Evolutionary conservation across 2,329 filamentous ascomycete genomes (phyloP).

Genomic region (Magnaporthiopsis incrustans): DNA sequence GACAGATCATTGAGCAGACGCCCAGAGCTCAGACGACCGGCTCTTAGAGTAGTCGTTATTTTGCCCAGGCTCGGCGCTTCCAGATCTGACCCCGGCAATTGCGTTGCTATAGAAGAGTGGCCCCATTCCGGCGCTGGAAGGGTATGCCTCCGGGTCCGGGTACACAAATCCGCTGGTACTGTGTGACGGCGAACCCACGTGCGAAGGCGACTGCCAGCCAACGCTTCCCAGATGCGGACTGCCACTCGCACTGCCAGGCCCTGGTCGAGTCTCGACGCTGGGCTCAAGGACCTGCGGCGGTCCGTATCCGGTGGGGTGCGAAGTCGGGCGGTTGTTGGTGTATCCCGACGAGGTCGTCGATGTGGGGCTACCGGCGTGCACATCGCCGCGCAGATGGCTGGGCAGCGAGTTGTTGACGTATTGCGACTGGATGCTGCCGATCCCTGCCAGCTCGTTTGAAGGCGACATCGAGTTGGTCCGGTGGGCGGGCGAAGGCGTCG

Average conservation of each 20-base stretch:
- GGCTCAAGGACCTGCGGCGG: slow-evolving; percentile 81
- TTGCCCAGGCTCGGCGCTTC: slow-evolving; percentile 60
- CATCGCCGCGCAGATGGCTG: slow-evolving; percentile 70
- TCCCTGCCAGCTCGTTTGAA: slow-evolving; percentile 61
- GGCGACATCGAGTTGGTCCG: slow-evolving; percentile 75
- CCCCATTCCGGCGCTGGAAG: slow-evolving; percentile 48
- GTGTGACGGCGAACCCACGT: slow-evolving; percentile 65
- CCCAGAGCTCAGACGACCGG: slow-evolving; percentile 46
- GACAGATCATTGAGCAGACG: slow-evolving; percentile 32
- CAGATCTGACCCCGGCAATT: slow-evolving; percentile 57
- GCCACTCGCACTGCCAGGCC: slow-evolving; percentile 60
- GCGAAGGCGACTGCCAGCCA: slow-evolving; percentile 81
- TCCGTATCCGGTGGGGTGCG: slow-evolving; percentile 76
- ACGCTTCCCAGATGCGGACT: slow-evolving; percentile 79
- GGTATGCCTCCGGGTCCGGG: slow-evolving; percentile 70
- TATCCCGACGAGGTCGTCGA: slow-evolving; percentile 58
- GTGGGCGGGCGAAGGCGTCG: slow-evolving; percentile 78
- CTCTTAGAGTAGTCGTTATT: slow-evolving; percentile 52
- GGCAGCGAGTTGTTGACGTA: slow-evolving; percentile 74
- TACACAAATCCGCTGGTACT: slow-evolving; percentile 63
- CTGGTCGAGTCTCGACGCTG: slow-evolving; percentile 68
- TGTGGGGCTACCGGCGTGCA: slow-evolving; percentile 61
- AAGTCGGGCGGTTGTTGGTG: slow-evolving; percentile 62
- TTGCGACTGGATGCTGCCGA: slow-evolving; percentile 67
- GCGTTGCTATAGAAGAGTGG: slow-evolving; percentile 68